Base-by-base conservation (phyloP, 2,329 filamentous ascomycete species). In the Whalleya microplaca region DNA sequence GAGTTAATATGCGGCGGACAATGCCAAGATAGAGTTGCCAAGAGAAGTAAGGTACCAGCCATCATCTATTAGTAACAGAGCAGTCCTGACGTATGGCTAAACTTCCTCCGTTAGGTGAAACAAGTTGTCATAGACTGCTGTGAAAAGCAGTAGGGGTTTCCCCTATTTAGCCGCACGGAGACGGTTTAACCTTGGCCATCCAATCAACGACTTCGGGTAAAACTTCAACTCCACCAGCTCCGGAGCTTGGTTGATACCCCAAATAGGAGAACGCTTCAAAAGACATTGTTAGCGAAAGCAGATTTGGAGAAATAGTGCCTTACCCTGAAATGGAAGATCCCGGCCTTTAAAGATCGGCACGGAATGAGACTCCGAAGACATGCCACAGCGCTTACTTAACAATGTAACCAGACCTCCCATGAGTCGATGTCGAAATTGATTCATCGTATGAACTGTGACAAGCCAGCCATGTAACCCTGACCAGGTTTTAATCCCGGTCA, bases 81-180 rank as follows among this genome's bases (percentile, higher is more conserved):
- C 53, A 41, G 32, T 37, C 44, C 51, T 58, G 51, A 20, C 59
- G 61, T 61, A 55, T 63, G 63, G 61, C 58, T 70, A 66, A 66
- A 69, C 51, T 61, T 45, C 55, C 58, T n/a, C 62, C 62, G 59
- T 67, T 68, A 66, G 62, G 56, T 65, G 64, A 67, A 68, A 69
- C 66, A 61, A 32, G 45, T 23, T 62, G 56, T 62, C 51, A 59
- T 57, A 63, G 57, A 48, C 56, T 58, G 56, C 60, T 60, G 51
- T 58, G 57, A 52, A 53, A 63, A 55, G 64, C 58, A 63, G 47
- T 56, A 52, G 50, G 54, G 37, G 47, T 50, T 55, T 27, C 47
- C 40, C 43, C 52, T 51, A 64, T 69, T 69, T 69, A 70, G 68
- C 67, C 66, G 67, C 61, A 64, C 62, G 58, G 48, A 46, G 40